Conservation (phyloP, 2,329 filamentous ascomycete genomes). For the Scortechinia acanthostroma region DNA sequence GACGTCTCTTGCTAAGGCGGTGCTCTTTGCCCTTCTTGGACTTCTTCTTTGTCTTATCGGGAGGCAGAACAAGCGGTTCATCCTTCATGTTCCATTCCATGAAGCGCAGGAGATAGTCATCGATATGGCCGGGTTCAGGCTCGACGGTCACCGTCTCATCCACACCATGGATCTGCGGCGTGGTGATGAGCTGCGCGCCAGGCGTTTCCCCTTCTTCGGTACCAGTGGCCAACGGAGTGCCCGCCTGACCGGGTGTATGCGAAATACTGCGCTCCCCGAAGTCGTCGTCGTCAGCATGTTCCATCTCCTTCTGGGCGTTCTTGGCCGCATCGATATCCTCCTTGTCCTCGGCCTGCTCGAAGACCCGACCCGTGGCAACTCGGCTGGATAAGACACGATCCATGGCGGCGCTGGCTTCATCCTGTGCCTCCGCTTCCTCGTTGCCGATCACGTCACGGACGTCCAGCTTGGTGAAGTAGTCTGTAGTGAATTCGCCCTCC, state of each 20-base stretch:
- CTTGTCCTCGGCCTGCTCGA: constrained; percentile 84
- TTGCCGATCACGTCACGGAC: constrained; percentile 64
- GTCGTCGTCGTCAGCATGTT: constrained; percentile 80
- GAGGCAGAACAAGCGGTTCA: constrained; percentile 53
- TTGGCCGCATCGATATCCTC: constrained; percentile 87
- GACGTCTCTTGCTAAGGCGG: constrained; percentile 8
- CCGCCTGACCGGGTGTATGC: constrained; percentile 10
- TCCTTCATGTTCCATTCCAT: constrained; percentile 58
- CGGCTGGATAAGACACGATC: constrained; percentile 59
- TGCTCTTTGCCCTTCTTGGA: constrained; percentile 49
- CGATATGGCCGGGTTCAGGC: constrained; percentile 50
- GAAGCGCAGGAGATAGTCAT: constrained; percentile 68
- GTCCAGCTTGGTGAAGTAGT: constrained; percentile 77
- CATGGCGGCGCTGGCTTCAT: constrained; percentile 77
- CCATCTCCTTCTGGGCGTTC: constrained; percentile 80
- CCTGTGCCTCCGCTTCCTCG: constrained; percentile 52
- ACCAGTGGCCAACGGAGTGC: background rate
- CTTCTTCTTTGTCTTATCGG: constrained; percentile 53
- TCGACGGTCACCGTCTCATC: constrained; percentile 53
- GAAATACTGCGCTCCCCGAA: constrained; percentile 48
- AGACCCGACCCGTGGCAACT: constrained; percentile 62
- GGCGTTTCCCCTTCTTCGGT: background rate
- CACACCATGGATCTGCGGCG: constrained; percentile 21
- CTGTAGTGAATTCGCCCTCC: constrained; percentile 94
- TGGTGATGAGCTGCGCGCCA: constrained; percentile 7